Evolutionary conservation across 345 rosid genomes (phyloP).

Genomic region (Ceriops decandra): DNA sequence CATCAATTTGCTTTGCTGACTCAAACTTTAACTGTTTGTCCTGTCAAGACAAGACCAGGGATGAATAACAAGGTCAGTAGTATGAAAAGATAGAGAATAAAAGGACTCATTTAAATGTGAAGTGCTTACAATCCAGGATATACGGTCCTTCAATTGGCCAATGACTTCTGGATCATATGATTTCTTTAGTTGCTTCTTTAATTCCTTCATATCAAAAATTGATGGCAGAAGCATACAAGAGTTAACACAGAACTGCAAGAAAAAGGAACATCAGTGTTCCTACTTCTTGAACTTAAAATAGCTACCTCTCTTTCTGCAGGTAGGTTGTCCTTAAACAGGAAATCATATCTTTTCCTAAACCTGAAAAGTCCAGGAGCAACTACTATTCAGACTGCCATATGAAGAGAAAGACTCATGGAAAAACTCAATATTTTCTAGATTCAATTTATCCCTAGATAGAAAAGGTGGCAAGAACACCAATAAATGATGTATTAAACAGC

Average conservation of each 20-base stretch:
- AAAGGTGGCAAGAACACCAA: too few species aligned
- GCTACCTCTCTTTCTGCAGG: conserved; percentile 61
- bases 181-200: conserved; percentile 46
- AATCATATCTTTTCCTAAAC: conserved; percentile 72
- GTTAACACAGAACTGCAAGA: background rate
- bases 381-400: background rate
- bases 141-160: conserved; percentile 32
- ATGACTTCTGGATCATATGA: conserved; percentile 29
- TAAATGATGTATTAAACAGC: too few species aligned
- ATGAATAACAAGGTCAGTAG: background rate
- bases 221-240: background rate
- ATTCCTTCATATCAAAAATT: conserved; percentile 27
- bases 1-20: conserved; percentile 52
- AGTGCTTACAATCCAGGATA: conserved; percentile 46
- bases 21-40: conserved; percentile 68
- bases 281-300: conserved; percentile 1
- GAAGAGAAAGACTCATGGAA: background rate
- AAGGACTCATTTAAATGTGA: background rate
- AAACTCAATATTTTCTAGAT: background rate
- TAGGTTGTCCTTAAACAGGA: conserved; percentile 60
- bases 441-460: background rate
- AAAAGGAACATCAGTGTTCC: background rate
- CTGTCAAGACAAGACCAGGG: conserved; percentile 36
- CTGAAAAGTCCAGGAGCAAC: conserved; percentile 28
- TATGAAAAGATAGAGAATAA: background rate